Percentiles rank a stretch among this genome's conserved stretches.
phyloP scores from a whole-genome alignment of 2,329 filamentous ascomycete genomes.

The Zasmidium angulare region DNA sequence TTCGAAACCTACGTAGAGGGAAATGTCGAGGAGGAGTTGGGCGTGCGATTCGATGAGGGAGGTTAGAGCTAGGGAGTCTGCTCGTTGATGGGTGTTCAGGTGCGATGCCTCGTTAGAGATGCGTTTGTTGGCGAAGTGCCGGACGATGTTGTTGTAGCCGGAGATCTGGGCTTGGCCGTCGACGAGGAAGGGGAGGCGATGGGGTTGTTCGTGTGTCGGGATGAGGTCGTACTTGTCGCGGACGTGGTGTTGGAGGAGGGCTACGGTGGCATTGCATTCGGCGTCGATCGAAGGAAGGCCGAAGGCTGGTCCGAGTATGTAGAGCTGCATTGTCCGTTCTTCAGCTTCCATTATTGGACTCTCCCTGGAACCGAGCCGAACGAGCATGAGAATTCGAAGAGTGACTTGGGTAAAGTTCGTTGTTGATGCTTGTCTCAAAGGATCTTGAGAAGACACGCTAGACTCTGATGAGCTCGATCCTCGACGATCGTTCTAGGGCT shows the following conservation, averaged over 20 bases:
- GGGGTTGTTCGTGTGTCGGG: constrained; percentile 50
- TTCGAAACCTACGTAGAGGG: constrained; percentile 82
- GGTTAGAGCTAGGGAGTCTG: constrained; percentile 41
- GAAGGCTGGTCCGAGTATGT: constrained; percentile 89
- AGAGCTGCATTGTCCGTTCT: constrained; percentile 58
- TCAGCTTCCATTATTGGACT: not conserved
- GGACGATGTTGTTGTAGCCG: constrained; percentile 62
- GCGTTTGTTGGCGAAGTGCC: constrained; percentile 48
- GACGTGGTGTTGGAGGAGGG: constrained; percentile 66
- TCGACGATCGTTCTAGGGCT: no score
- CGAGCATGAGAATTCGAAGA: no score
- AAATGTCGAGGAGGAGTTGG: constrained; percentile 78
- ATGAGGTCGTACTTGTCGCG: constrained; percentile 65
- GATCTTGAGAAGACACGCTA: no score
- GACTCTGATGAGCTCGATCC: no score
- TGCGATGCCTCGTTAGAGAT: constrained; percentile 11
- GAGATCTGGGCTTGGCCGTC: constrained; percentile 57
- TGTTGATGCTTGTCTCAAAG: no score
- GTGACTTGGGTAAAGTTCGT: no score
- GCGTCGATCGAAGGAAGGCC: constrained; percentile 86
- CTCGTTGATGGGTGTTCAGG: constrained; percentile 21
- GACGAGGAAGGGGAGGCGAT: constrained; percentile 42
- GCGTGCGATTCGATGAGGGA: constrained; percentile 70
- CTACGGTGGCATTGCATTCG: constrained; percentile 81
- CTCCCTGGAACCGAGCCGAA: no score